A percentile compares a stretch with the other conserved stretches of the same genome.
phyloP scores from a whole-genome alignment of 1,139 yeast genomes.

The Debaryomyces coudertii region DNA sequence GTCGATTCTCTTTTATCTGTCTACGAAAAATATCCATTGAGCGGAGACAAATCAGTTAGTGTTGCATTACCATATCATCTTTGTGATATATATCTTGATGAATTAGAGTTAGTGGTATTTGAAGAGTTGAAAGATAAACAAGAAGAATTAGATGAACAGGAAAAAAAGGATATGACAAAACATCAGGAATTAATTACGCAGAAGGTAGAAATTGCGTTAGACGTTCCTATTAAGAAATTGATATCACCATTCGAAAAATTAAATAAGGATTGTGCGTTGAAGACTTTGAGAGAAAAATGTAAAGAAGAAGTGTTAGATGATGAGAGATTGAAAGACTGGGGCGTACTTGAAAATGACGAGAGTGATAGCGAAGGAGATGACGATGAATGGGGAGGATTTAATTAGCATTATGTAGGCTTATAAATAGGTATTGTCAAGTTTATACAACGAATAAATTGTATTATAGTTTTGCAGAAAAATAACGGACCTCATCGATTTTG shows the following conservation, averaged over 20 bases:
- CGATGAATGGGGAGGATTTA: slow-evolving; percentile 37
- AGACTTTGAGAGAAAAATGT: slow-evolving; percentile 68
- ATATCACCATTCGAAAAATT: slow-evolving; percentile 63
- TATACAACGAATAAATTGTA: slow-evolving; percentile 4
- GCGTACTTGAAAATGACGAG: slow-evolving; percentile 41
- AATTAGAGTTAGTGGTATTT: slow-evolving; percentile 68
- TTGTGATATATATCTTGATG: slow-evolving; percentile 83
- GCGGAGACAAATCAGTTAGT: slow-evolving; percentile 63
- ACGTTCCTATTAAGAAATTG: slow-evolving; percentile 58
- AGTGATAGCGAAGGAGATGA: slow-evolving; percentile 24
- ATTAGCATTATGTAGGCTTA: slow-evolving; percentile 11
- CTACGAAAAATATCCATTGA: slow-evolving; percentile 49
- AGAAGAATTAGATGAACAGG: slow-evolving; percentile 42
- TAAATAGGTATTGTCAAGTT: slow-evolving; percentile 3
- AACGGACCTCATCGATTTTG: neutral
- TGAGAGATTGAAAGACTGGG: slow-evolving; percentile 68
- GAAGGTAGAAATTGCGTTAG: slow-evolving; percentile 36
- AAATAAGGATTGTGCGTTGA: slow-evolving; percentile 52
- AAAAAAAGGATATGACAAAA: slow-evolving; percentile 30
- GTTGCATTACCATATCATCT: slow-evolving; percentile 84
- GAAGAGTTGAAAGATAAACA: slow-evolving; percentile 44
- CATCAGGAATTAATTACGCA: slow-evolving; percentile 27
- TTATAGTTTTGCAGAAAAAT: neutral
- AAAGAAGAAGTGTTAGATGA: slow-evolving; percentile 69
- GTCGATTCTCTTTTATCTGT: slow-evolving; percentile 51